Evolutionary conservation across 495 filamentous ascomycete species (phyloP).

Genomic region (Neurospora sublineolata): DNA sequence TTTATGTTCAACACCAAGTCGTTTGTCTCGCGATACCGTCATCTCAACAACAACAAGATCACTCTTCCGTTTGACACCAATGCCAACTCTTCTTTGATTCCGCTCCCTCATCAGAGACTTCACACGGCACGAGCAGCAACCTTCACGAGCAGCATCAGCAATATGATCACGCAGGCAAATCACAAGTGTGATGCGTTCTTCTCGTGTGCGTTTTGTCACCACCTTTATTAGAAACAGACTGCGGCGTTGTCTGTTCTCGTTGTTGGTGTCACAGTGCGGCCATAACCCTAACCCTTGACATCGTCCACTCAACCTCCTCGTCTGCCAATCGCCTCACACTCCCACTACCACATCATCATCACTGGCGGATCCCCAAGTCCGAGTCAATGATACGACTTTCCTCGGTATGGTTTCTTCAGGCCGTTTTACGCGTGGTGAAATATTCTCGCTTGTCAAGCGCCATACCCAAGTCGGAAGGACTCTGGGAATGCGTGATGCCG

Average conservation of each 20-base stretch:
- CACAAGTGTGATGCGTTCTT: neutral
- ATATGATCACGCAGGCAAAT: neutral
- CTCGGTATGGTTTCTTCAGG: neutral
- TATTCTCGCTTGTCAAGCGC: neutral
- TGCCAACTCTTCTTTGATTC: neutral
- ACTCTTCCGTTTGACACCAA: neutral
- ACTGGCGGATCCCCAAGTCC: neutral
- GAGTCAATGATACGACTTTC: neutral
- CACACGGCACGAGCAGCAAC: neutral
- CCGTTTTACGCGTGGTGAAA: neutral
- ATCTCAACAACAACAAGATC: neutral
- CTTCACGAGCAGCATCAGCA: neutral
- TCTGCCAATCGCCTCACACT: neutral
- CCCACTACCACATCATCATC: neutral
- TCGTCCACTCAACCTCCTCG: neutral
- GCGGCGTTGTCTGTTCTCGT: neutral
- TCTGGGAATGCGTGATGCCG: neutral
- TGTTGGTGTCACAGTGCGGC: neutral
- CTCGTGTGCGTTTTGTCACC: neutral
- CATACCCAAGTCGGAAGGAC: neutral
- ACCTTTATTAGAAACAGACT: neutral
- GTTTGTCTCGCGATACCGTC: neutral
- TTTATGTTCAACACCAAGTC: neutral
- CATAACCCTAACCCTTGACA: neutral
- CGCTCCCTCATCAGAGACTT: neutral